phyloP scores from a whole-genome alignment of 495 filamentous ascomycete genomes.

The Pseudoneurospora amorphoporcata region DNA sequence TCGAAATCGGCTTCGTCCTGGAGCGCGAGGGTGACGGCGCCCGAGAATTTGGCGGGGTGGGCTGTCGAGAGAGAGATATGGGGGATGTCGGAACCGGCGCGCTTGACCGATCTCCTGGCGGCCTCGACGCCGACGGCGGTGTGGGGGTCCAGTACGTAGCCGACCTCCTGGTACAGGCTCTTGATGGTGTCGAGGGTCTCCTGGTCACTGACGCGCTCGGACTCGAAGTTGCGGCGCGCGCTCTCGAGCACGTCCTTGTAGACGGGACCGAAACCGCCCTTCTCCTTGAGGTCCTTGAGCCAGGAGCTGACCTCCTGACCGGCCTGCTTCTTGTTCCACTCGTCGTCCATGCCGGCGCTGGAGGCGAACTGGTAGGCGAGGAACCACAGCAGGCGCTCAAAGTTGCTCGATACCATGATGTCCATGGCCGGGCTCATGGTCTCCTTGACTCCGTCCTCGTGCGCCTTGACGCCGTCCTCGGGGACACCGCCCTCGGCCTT shows the following conservation, averaged over 20 bases:
- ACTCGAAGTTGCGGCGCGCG: slow-evolving; percentile 61
- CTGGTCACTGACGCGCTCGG: slow-evolving; percentile 69
- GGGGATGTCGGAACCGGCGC: slow-evolving; percentile 29
- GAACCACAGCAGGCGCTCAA: slow-evolving; percentile 94
- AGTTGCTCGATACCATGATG: slow-evolving; percentile 89
- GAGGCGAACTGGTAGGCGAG: slow-evolving; percentile 56
- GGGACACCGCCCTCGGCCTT: slow-evolving; percentile 46
- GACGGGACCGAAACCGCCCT: slow-evolving; percentile 70
- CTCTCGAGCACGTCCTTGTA: slow-evolving; percentile 52
- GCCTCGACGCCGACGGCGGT: slow-evolving; percentile 76
- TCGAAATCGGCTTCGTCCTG: slow-evolving; percentile 53
- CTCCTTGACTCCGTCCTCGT: slow-evolving; percentile 66
- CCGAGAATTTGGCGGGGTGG: slow-evolving; percentile 86
- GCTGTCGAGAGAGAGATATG: slow-evolving; percentile 83
- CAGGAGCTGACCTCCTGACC: slow-evolving; percentile 58
- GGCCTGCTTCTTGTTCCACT: slow-evolving; percentile 49
- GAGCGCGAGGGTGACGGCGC: slow-evolving; percentile 67
- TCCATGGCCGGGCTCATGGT: slow-evolving; percentile 93
- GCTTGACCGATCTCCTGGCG: slow-evolving; percentile 50
- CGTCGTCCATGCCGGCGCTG: slow-evolving; percentile 42
- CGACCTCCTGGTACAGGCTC: slow-evolving; percentile 46
- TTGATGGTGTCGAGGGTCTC: slow-evolving; percentile 70
- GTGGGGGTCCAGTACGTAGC: slow-evolving; percentile 87
- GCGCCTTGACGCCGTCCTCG: slow-evolving; percentile 54
- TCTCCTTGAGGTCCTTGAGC: slow-evolving; percentile 63